Percentiles rank a stretch among this genome's conserved stretches.
Evolutionary conservation across 768 basidiomycete genomes (phyloP).

Genomic region (Podaxis sp.): DNA sequence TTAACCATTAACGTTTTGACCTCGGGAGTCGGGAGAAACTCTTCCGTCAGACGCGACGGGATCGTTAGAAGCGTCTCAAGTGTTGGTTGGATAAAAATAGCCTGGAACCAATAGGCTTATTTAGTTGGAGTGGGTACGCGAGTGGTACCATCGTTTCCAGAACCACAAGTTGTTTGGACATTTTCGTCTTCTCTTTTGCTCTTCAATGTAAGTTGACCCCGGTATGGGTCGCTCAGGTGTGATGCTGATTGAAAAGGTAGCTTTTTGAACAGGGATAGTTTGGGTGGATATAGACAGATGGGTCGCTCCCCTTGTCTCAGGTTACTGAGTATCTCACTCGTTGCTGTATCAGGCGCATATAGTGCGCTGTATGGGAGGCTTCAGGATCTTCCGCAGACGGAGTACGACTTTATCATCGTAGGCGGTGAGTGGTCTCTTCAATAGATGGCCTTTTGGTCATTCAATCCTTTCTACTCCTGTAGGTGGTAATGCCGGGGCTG

Average conservation of each 20-base stretch:
- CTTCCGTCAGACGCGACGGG: too few relatives aligned
- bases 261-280: neutral
- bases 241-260: neutral
- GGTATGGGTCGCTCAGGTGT: neutral
- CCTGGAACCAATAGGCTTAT: too few relatives aligned
- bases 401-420: conserved; percentile 28
- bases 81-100: too few relatives aligned
- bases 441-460: neutral
- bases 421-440: conserved; percentile 21
- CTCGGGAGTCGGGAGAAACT: too few relatives aligned
- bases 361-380: conserved; percentile 7
- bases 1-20: too few relatives aligned
- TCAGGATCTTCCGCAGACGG: neutral
- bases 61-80: too few relatives aligned
- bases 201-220: too few relatives aligned
- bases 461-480: neutral
- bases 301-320: neutral
- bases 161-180: neutral
- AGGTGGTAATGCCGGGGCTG: conserved; percentile 31
- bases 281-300: neutral
- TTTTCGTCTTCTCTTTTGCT: neutral
- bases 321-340: neutral
- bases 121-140: neutral
- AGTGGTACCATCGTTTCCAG: neutral
- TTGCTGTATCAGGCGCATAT: neutral